phyloP scores from a whole-genome alignment of 257 asterid species.

The Fraxinus cuspidata region DNA sequence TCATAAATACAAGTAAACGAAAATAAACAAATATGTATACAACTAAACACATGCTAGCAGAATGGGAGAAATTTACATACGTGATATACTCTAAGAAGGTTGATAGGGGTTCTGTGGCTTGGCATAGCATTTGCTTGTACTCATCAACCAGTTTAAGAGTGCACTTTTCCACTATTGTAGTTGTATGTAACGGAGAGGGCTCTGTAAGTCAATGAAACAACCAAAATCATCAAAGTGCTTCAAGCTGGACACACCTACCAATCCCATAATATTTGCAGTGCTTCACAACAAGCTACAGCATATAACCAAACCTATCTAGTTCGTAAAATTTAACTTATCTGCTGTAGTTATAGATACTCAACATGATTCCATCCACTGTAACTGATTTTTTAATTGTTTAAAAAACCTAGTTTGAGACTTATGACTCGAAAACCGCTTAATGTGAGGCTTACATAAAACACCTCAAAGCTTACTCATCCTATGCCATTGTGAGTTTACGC shows the following conservation, averaged over 20 bases:
- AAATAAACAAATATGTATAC: neutral
- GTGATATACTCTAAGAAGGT: constrained; percentile 85
- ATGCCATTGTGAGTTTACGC: no score
- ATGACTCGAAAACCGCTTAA: no score
- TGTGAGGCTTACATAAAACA: no score
- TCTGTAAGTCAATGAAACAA: constrained; percentile 48
- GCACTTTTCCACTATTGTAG: constrained; percentile 96
- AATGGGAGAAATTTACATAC: constrained; percentile 34
- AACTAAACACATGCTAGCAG: neutral
- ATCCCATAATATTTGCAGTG: neutral
- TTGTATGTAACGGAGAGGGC: constrained; percentile 91
- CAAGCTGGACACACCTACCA: constrained; percentile 9
- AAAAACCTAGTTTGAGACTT: no score
- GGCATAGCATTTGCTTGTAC: constrained; percentile 85
- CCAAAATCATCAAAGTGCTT: constrained; percentile 6
- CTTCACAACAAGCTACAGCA: neutral
- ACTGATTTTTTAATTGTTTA: neutral
- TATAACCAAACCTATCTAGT: constrained; percentile 9
- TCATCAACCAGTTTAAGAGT: constrained; percentile 89
- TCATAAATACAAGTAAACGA: no score
- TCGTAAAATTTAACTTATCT: constrained; percentile 2
- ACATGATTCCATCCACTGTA: neutral
- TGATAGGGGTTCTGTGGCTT: constrained; percentile 90
- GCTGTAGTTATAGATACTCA: neutral
- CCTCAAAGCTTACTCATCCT: no score